Evolutionary conservation across 2,329 filamentous ascomycete genomes (phyloP), one percentile per base, ranked within the genome.

Genomic region (Thelonectria olida): DNA sequence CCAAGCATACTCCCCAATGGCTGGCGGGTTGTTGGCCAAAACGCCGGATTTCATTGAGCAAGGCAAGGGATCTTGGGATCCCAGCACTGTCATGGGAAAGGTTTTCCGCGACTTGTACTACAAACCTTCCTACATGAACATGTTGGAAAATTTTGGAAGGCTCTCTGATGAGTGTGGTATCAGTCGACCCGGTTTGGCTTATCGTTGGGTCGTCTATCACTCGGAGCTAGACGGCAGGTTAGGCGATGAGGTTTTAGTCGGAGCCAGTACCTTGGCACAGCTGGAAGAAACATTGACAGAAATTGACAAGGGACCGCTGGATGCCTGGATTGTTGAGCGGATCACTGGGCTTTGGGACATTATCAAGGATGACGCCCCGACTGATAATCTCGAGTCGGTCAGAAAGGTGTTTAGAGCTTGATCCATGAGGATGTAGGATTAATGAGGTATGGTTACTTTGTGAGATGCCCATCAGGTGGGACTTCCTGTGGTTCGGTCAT

Each of bases 111-210:
- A 55, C 28, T 7, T 55, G 34, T 48, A 44, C 22, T 54, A 44
- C 38, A 54, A 55, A 20, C 42, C 52, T 27, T 28, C 52, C 28
- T 48, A 55, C n/a, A 38, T 55, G 52, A 48, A 48, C 22, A 36
- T 48, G 42, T 22, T 55, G 28, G n/a, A 27, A 19, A 15, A 8
- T 7, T 56, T 42, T 22, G 53, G n/a, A n/a, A 39, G 49, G 44
- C 34, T 49, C 7, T 49, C 45, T 7, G 34, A 49, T 8, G 42
- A 55, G 25, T 47, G 28, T 9, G 53, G 44, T 4, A 28, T 56
- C 22, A 34, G 44, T 5, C 22, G 44, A 15, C 39, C 42, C 6
- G 44, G 17, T 7, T 17, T 56, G 34, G 53, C 53, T 5, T 56
- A 49, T 17, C 53, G 53, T 10, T 56, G 53, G 44, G 53, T 49